These are phyloP conservation scores for Camptophora hylomeconis DNA, from an alignment of 2,329 filamentous ascomycete species.

Conservation along the genomic window DNA sequence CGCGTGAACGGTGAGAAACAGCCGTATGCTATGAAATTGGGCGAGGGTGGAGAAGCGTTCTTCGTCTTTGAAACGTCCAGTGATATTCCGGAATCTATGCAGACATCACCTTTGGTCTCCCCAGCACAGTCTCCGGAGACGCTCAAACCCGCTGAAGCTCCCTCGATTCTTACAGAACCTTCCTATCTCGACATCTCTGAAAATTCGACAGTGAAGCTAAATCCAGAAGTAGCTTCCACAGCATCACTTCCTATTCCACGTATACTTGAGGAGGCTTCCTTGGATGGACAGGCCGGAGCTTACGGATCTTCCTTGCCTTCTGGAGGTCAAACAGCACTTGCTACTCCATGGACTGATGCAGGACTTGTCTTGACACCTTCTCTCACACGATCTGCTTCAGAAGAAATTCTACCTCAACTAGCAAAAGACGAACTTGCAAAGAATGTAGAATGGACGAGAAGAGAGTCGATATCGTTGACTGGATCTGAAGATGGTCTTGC, in stretches of 20 bases:
- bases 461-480: conserved; percentile 6
- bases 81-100: conserved; percentile 79
- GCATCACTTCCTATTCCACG: conserved; percentile 8
- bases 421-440: conserved; percentile 20
- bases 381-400: conserved; percentile 28
- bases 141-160: conserved; percentile 18
- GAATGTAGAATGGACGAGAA: conserved; percentile 8
- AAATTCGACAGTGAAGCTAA: conserved; percentile 13
- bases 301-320: conserved; percentile 1
- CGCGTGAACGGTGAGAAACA: conserved; percentile 85
- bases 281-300: conserved; percentile 1
- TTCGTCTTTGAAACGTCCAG: conserved; percentile 96
- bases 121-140: conserved; percentile 66
- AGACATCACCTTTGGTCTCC: conserved; percentile 87
- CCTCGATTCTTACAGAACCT: conserved; percentile 31
- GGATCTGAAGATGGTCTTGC: conserved; percentile 9
- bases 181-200: conserved; percentile 35
- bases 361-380: too few relatives aligned
- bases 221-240: conserved; percentile 6
- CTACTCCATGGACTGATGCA: too few relatives aligned
- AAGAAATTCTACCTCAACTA: conserved; percentile 37
- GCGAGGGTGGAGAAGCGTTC: conserved; percentile 94
- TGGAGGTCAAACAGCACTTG: not conserved
- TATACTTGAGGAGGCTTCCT: conserved; percentile 3
- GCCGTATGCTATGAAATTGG: conserved; percentile 94